Evolutionary conservation across 805 yeast species (phyloP).

Genomic region (Crinitomyces ghanaensis): DNA sequence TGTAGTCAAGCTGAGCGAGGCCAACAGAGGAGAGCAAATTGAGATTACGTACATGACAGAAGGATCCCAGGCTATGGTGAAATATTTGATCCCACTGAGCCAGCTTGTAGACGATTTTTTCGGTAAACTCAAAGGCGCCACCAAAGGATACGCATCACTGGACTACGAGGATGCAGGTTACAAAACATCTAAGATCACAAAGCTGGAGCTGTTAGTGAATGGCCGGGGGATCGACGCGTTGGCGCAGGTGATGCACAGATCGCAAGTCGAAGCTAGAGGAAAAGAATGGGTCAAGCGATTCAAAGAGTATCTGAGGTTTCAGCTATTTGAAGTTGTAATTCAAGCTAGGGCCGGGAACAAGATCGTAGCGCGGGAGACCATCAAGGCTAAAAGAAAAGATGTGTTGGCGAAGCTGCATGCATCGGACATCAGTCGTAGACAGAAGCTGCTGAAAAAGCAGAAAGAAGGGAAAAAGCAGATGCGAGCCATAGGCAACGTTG

Average conservation of each 20-base stretch:
- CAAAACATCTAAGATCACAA: slow-evolving; percentile 65
- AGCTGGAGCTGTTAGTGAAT: slow-evolving; percentile 79
- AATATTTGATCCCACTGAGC: slow-evolving; percentile 74
- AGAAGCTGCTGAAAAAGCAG: slow-evolving; percentile 76
- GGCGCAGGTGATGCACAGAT: slow-evolving; percentile 77
- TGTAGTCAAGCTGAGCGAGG: slow-evolving; percentile 78
- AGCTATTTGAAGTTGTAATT: slow-evolving; percentile 82
- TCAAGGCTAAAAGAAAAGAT: slow-evolving; percentile 87
- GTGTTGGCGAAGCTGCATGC: slow-evolving; percentile 93
- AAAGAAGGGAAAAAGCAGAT: slow-evolving; percentile 86
- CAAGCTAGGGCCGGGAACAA: slow-evolving; percentile 78
- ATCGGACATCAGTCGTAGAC: slow-evolving; percentile 79
- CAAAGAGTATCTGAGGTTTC: slow-evolving; percentile 67
- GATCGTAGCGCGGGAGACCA: slow-evolving; percentile 83
- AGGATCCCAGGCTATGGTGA: slow-evolving; percentile 70
- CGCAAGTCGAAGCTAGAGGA: slow-evolving; percentile 64
- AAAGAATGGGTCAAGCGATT: slow-evolving; percentile 74
- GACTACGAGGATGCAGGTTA: slow-evolving; percentile 95
- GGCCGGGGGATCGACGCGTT: slow-evolving; percentile 86
- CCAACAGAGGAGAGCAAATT: slow-evolving; percentile 69
- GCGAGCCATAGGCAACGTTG: slow-evolving; percentile 68
- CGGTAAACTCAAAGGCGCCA: slow-evolving; percentile 80
- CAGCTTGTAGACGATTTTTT: slow-evolving; percentile 92
- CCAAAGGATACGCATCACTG: slow-evolving; percentile 86
- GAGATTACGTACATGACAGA: slow-evolving; percentile 59